These are phyloP conservation scores for Ustilago xerochloae DNA, from an alignment of 1,284 basidiomycete species.

Conservation along the genomic window DNA sequence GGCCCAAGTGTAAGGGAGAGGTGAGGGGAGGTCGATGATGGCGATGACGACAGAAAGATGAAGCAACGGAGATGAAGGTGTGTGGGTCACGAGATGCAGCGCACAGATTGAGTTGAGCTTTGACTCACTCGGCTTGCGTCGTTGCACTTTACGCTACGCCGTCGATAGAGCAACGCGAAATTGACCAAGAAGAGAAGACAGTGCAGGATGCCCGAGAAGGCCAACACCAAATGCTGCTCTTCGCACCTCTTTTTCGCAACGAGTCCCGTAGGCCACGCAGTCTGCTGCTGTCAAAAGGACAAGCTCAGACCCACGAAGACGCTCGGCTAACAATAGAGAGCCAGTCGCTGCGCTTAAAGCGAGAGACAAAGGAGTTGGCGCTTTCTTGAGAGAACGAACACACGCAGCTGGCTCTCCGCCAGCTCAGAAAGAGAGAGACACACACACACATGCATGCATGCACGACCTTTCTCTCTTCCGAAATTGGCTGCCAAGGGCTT, in stretches of 20 bases:
- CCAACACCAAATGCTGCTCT: background rate
- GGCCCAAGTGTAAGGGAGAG: too few relatives aligned
- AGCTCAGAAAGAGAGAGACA: constrained; percentile 4
- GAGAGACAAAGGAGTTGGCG: background rate
- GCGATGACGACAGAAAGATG: too few relatives aligned
- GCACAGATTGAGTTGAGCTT: background rate
- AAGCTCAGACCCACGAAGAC: background rate
- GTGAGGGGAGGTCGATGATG: too few relatives aligned
- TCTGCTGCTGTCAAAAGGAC: constrained; percentile 5
- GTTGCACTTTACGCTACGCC: constrained; percentile 6
- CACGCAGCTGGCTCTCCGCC: constrained; percentile 4
- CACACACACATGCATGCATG: constrained; percentile 1
- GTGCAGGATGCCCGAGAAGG: background rate
- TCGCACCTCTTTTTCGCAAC: background rate
- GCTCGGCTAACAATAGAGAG: constrained; percentile 3
- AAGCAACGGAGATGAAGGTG: too few relatives aligned
- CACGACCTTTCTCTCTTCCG: background rate
- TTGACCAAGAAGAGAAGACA: background rate
- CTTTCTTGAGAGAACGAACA: background rate
- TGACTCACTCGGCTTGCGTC: too few relatives aligned
- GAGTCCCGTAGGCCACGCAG: too few relatives aligned
- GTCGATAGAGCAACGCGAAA: background rate
- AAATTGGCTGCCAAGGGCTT: constrained; percentile 1
- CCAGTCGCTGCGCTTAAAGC: background rate
- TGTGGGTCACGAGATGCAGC: background rate